A percentile compares a stretch with the other conserved stretches of the same genome.
These are phyloP conservation scores for Bryoerythrophyllum caledonicum DNA, from an alignment of 225 moss, liverwort and hornwort genomes.

Conservation along the genomic window DNA sequence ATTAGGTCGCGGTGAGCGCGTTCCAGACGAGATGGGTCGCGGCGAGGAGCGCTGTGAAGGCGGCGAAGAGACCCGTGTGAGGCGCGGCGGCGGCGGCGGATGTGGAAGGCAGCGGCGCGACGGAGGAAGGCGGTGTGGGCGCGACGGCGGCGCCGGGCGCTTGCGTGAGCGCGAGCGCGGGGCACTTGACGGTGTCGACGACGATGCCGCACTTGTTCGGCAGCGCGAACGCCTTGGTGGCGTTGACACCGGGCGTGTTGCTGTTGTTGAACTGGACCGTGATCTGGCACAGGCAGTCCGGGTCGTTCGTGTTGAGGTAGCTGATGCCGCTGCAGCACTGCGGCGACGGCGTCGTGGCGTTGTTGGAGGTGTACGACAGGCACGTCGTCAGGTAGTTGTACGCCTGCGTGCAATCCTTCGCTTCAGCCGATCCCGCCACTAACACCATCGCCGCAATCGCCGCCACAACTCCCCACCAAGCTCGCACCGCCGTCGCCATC, in stretches of 20 bases:
- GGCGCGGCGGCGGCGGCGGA: neutral
- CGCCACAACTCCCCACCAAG: neutral
- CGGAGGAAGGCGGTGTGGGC: neutral
- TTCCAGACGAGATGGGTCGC: neutral
- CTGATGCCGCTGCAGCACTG: conserved; percentile 26
- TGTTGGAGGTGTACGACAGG: neutral
- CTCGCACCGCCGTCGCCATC: too few species aligned
- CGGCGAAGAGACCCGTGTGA: neutral
- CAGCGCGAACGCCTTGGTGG: conserved; percentile 19
- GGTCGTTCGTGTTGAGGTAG: conserved; percentile 13
- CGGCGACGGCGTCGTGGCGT: neutral
- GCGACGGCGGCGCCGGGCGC: conserved; percentile 7
- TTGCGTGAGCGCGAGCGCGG: conserved; percentile 9
- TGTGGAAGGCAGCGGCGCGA: neutral
- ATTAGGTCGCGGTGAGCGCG: neutral
- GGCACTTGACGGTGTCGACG: conserved; percentile 21
- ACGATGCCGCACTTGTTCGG: conserved; percentile 25
- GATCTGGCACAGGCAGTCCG: conserved; percentile 31
- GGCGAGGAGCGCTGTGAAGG: neutral
- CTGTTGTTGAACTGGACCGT: conserved; percentile 13
- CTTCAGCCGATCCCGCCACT: conserved; percentile 4
- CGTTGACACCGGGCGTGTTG: conserved; percentile 20
- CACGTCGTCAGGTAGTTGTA: conserved; percentile 14
- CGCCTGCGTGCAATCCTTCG: conserved; percentile 21
- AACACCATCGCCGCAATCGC: neutral